phyloP scores from a whole-genome alignment of 1,284 basidiomycete genomes.

The Ceratobasidium sp. region DNA sequence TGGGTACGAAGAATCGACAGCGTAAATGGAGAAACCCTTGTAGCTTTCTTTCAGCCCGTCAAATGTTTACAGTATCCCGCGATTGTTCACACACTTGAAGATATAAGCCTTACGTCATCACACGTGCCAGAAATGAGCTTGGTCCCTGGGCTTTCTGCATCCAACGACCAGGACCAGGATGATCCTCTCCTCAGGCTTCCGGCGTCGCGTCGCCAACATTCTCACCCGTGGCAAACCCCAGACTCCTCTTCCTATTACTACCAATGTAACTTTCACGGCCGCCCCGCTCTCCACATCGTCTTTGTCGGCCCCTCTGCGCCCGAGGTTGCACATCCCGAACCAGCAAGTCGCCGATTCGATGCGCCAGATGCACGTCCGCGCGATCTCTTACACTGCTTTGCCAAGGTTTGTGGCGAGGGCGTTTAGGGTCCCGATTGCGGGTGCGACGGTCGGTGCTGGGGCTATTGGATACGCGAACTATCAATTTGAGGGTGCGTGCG shows the following conservation, averaged over 20 bases:
- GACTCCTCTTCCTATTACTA: neutral
- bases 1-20: no score
- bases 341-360: conserved; percentile 39
- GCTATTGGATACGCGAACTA: conserved; percentile 92
- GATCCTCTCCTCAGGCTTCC: conserved; percentile 33
- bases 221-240: conserved; percentile 28
- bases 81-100: no score
- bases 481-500: conserved; percentile 84
- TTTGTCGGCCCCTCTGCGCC: conserved; percentile 25
- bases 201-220: conserved; percentile 36
- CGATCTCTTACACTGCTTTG: conserved; percentile 84
- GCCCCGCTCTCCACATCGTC: conserved; percentile 2
- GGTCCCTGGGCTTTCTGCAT: no score
- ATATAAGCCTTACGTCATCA: no score
- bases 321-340: conserved; percentile 26
- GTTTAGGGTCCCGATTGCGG: conserved; percentile 85
- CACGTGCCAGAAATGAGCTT: no score
- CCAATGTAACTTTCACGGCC: neutral
- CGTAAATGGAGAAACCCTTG: no score
- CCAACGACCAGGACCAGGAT: conserved; percentile 32
- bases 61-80: no score
- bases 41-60: no score
- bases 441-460: conserved; percentile 87
- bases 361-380: conserved; percentile 68
- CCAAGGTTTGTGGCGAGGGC: conserved; percentile 84